Conservation (phyloP, 495 filamentous ascomycete genomes). For the Penicillium lividum region DNA sequence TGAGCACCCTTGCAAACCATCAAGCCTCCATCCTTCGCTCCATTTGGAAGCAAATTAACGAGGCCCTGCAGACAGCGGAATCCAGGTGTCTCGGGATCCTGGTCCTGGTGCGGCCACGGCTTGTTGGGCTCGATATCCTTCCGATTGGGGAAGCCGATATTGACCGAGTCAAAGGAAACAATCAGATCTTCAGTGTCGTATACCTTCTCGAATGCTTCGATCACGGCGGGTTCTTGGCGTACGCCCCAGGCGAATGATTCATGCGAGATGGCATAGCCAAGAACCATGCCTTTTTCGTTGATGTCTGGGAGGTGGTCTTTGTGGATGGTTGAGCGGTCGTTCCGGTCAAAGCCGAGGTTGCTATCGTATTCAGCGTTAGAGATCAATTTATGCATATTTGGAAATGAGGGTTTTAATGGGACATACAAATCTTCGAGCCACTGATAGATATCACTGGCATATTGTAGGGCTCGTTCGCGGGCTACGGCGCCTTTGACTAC, state of each 20-base stretch:
- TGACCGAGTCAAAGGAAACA: slow-evolving; percentile 48
- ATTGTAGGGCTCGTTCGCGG: slow-evolving; percentile 16
- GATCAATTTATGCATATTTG: background rate
- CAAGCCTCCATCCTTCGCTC: slow-evolving; percentile 37
- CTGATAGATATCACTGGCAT: slow-evolving; percentile 13
- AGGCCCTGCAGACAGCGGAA: slow-evolving; percentile 43
- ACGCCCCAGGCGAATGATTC: slow-evolving; percentile 48
- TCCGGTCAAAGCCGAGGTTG: slow-evolving; percentile 39
- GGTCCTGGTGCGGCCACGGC: slow-evolving; percentile 45
- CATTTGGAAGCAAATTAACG: slow-evolving; percentile 38
- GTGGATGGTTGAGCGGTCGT: slow-evolving; percentile 38
- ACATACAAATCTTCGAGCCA: slow-evolving; percentile 20
- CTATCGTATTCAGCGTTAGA: slow-evolving; percentile 10
- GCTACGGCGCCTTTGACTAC: slow-evolving; percentile 31
- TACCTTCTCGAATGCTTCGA: slow-evolving; percentile 42
- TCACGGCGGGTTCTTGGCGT: slow-evolving; percentile 41
- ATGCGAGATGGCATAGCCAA: slow-evolving; percentile 41
- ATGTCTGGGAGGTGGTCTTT: slow-evolving; percentile 39
- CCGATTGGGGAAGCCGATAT: slow-evolving; percentile 39
- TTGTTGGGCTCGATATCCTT: slow-evolving; percentile 30
- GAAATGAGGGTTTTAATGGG: background rate
- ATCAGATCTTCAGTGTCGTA: slow-evolving; percentile 43
- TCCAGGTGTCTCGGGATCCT: slow-evolving; percentile 37
- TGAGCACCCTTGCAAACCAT: slow-evolving; percentile 33
- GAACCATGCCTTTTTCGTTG: slow-evolving; percentile 44